A percentile compares a stretch with the other conserved stretches of the same genome.
phyloP scores from a whole-genome alignment of 345 rosid genomes.

The Camelina hispida region DNA sequence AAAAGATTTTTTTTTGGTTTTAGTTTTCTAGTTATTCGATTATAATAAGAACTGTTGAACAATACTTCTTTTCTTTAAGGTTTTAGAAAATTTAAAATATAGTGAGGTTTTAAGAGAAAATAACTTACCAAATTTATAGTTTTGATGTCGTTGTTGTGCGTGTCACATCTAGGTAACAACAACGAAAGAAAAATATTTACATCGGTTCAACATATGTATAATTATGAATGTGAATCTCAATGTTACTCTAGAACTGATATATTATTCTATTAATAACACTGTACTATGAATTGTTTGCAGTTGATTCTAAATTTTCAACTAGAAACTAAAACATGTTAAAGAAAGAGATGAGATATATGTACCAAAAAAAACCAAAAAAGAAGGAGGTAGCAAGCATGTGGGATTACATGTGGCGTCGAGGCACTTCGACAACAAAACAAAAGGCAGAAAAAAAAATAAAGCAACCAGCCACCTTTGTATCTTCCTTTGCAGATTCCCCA shows the following conservation, averaged over 20 bases:
- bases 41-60: not conserved
- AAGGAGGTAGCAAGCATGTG: conserved; percentile 26
- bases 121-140: not conserved
- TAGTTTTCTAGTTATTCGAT: not conserved
- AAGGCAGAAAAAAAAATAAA: conserved; percentile 25
- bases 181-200: not conserved
- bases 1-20: not conserved
- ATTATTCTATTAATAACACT: not conserved
- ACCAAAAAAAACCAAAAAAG: not conserved
- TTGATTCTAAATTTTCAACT: not conserved
- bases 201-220: not conserved
- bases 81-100: not conserved
- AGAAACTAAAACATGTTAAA: not conserved
- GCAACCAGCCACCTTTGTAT: conserved; percentile 38
- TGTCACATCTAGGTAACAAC: not conserved
- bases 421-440: conserved; percentile 40
- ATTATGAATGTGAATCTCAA: not conserved
- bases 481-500: conserved; percentile 41
- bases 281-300: not conserved
- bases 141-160: no score
- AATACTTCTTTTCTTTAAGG: not conserved
- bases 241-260: not conserved
- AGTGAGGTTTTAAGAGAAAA: not conserved
- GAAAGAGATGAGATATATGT: not conserved
- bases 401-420: conserved; percentile 39